phyloP scores from a whole-genome alignment of 2,329 filamentous ascomycete genomes.

The Aspergillus novoparasiticus region DNA sequence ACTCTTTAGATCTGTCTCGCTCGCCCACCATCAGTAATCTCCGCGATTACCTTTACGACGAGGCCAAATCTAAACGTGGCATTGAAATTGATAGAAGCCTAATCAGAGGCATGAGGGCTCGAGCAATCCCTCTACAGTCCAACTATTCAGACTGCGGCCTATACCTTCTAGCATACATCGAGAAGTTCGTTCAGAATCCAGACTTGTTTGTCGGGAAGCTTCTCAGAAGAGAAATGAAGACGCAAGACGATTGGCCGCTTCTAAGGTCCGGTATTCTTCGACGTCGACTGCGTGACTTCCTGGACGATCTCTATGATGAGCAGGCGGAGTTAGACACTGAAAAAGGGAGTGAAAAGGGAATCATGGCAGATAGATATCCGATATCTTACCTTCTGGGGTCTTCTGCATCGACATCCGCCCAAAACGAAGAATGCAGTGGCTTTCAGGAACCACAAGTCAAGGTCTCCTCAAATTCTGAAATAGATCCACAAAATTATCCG shows the following conservation, averaged over 20 bases:
- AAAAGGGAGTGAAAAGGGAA: slow-evolving; percentile 40
- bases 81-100: slow-evolving; percentile 49
- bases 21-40: slow-evolving; percentile 66
- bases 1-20: slow-evolving; percentile 74
- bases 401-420: not conserved
- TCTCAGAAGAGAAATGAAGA: slow-evolving; percentile 65
- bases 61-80: slow-evolving; percentile 67
- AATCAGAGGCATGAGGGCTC: slow-evolving; percentile 68
- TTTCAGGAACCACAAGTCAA: not conserved
- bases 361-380: slow-evolving; percentile 32
- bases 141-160: slow-evolving; percentile 91
- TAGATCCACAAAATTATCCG: not conserved
- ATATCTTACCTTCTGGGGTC: slow-evolving; percentile 37
- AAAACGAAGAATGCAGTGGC: not conserved
- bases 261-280: slow-evolving; percentile 63
- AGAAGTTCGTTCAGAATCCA: slow-evolving; percentile 77
- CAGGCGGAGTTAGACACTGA: slow-evolving; percentile 50
- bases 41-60: slow-evolving; percentile 74
- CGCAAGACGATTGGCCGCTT: slow-evolving; percentile 56
- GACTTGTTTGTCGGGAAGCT: slow-evolving; percentile 69
- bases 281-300: slow-evolving; percentile 63
- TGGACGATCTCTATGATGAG: slow-evolving; percentile 64
- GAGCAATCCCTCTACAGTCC: slow-evolving; percentile 73
- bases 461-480: not conserved
- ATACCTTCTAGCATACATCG: slow-evolving; percentile 80